Base-by-base conservation (phyloP, 441 rosid genomes). In the Erysimum cheiri region DNA sequence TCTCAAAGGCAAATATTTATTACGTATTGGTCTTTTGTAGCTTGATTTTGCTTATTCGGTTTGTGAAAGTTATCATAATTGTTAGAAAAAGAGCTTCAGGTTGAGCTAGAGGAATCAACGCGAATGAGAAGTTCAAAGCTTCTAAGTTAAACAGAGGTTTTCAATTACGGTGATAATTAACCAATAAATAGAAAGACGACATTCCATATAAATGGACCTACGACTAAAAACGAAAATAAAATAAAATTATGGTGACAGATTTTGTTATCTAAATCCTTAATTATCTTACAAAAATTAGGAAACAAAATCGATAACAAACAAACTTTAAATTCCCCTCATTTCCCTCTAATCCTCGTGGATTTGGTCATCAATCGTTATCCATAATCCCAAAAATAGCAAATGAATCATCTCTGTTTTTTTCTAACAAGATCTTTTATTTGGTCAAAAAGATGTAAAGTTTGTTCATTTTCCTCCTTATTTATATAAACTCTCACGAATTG, bases 311-410 rank as follows among this genome's bases (percentile, higher is more conserved):
- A 41, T 37, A 40, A 43, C 15, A 14, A 17, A 3, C 26, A 8
- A 17, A 46, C 49, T 15, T 8, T 6, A 59, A 60, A 24, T 14
- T 26, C 1, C 35, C 61, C 60, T 0, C 1, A 28, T 69, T 22
- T 11, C 46, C 13, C 60, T 62, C 40, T 6, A 63, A 40, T 40
- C 74, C 61, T 69, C 44, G 78, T 69, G 78, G 78, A 75, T 75
- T 63, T 75, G 66, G 78, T 75, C 78, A 19, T 55, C 53, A 61
- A 31, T 69, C 61, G n/a, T 63, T 69, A 69, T 69, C 75, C 69
- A 67, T 12, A 41, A 61, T 67, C 78, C 71, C 31, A 75, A 75
- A 47, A 73, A 24, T 32, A 29, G 60, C 65, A 73, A 73, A 58
- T 6, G 36, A 26, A 15, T 60, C 62, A 67, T 12, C 8, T n/a